These are phyloP conservation scores for Emydomyces testavorans DNA, from an alignment of 2,329 filamentous ascomycete genomes.

Conservation along the genomic window DNA sequence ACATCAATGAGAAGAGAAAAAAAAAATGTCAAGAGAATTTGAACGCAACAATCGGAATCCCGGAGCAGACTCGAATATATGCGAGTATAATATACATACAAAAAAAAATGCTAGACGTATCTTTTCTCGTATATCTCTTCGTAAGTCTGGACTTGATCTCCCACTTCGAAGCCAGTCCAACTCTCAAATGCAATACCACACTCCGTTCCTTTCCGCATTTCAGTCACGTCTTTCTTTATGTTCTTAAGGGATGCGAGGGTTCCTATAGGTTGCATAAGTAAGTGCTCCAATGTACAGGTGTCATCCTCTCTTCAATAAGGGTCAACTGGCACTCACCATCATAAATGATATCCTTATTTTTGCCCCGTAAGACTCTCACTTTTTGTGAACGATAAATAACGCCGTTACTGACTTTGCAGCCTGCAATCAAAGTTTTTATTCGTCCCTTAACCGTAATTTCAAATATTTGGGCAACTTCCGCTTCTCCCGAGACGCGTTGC, in stretches of 20 bases:
- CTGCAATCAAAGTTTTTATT: conserved; percentile 64
- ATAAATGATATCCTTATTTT: conserved; percentile 55
- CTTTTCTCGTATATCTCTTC: conserved; percentile 68
- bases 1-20: not conserved
- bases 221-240: conserved; percentile 77
- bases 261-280: conserved; percentile 43
- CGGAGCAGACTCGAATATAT: no score
- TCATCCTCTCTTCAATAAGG: not conserved
- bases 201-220: conserved; percentile 87
- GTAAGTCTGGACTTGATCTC: conserved; percentile 80
- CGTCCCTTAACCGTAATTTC: conserved; percentile 67
- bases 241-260: conserved; percentile 73
- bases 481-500: conserved; percentile 70
- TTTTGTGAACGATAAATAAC: conserved; percentile 50
- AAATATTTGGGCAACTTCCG: conserved; percentile 73
- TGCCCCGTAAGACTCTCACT: conserved; percentile 56
- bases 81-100: no score
- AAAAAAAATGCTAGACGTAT: conserved; percentile 22
- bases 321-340: conserved; percentile 54
- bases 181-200: conserved; percentile 77
- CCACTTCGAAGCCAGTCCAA: conserved; percentile 66
- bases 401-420: conserved; percentile 78
- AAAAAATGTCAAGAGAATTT: not conserved
- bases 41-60: no score
- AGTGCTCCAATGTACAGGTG: not conserved